Conservation (phyloP, 768 basidiomycete species). For the Psilocybe azurescens region DNA sequence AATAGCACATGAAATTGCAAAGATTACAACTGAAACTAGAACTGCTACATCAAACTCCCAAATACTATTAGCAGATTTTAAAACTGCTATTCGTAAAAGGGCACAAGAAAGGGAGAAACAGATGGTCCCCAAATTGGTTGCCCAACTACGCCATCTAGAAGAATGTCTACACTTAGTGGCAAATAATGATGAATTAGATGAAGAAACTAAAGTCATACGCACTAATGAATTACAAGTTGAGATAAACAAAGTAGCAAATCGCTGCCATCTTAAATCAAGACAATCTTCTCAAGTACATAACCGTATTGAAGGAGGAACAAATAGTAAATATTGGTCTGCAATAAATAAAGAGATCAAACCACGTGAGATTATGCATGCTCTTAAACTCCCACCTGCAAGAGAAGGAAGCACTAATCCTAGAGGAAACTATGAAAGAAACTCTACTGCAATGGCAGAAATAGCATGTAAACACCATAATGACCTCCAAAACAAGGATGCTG, state of each 20-base stretch:
- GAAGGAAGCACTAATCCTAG: background rate
- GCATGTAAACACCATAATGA: no score
- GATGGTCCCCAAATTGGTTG: background rate
- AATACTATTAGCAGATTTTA: background rate
- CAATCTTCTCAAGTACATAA: background rate
- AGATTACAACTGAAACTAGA: background rate
- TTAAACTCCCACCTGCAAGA: conserved; percentile 1
- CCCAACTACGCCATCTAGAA: background rate
- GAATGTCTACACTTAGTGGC: background rate
- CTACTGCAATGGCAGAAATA: background rate
- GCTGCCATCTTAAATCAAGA: background rate
- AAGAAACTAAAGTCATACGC: background rate
- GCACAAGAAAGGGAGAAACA: background rate
- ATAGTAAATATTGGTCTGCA: conserved; percentile 2
- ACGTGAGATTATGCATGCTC: conserved; percentile 5
- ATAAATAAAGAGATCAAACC: conserved; percentile 8
- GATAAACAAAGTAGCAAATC: background rate
- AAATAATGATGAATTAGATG: background rate
- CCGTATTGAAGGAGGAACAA: conserved; percentile 3
- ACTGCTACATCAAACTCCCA: background rate
- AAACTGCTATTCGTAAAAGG: background rate
- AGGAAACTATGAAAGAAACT: background rate
- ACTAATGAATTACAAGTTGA: background rate
- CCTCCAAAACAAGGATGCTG: no score
- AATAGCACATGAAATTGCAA: background rate